These are phyloP conservation scores for Capsaspora owczarzaki DNA, from an alignment of 78 protist genomes.

Conservation along the genomic window DNA sequence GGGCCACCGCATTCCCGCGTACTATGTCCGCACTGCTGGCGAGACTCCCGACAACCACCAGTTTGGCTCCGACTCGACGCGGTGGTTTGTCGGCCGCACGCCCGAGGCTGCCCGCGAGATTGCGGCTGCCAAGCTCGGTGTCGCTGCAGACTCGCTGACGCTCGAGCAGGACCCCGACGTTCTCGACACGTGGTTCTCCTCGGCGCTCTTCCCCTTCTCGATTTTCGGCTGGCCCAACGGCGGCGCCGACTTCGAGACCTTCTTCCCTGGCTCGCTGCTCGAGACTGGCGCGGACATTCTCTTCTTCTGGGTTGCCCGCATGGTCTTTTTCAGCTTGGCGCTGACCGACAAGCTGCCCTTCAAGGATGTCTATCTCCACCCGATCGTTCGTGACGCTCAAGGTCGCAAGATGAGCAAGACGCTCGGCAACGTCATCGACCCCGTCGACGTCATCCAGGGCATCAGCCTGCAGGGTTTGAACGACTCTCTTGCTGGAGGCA, in stretches of 20 bases:
- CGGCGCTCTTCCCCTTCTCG: constrained; percentile 98
- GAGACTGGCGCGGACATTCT: constrained; percentile 99
- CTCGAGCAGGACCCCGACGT: constrained; percentile 96
- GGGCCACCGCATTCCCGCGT: constrained; percentile 99
- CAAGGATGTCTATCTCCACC: constrained; percentile 79
- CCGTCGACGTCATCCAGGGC: constrained; percentile 90
- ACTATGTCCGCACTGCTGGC: constrained; percentile 23
- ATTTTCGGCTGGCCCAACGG: constrained; percentile 94
- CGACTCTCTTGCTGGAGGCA: constrained; percentile 58
- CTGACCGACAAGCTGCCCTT: constrained; percentile 82
- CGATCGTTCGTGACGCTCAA: constrained; percentile 80
- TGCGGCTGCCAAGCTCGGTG: constrained; percentile 51
- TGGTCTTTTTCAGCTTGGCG: constrained; percentile 94
- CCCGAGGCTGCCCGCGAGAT: constrained; percentile 49
- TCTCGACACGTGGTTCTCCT: constrained; percentile 98
- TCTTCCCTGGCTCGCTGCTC: constrained; percentile 87
- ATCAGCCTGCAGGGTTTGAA: constrained; percentile 48
- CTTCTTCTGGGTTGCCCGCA: constrained; percentile 99
- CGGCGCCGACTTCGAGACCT: constrained; percentile 51
- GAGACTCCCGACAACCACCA: background rate
- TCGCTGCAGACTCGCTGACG: constrained; percentile 10
- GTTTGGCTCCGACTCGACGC: background rate
- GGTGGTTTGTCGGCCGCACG: constrained; percentile 48
- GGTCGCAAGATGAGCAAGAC: constrained; percentile 93
- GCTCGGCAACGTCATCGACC: constrained; percentile 96